A percentile compares a stretch with the other conserved stretches of the same genome.
Evolutionary conservation across 768 basidiomycete species (phyloP).

Genomic region (Suillus occidentalis): DNA sequence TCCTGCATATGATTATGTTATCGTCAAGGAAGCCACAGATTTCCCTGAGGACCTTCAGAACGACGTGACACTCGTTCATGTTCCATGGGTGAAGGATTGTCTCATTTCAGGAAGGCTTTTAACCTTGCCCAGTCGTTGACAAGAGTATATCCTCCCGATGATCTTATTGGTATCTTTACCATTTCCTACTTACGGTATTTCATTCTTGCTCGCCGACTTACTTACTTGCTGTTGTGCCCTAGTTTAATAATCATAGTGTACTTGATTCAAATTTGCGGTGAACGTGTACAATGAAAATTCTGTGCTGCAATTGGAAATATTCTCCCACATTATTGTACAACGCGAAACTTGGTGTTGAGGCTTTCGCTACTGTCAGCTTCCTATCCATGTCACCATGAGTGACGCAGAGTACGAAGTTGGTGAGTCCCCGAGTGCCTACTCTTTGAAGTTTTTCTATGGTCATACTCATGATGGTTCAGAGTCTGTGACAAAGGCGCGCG

Average conservation of each 20-base stretch:
- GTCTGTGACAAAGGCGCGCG: constrained; percentile 51
- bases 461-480: constrained; percentile 36
- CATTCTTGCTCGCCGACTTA: constrained; percentile 4
- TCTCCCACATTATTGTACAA: constrained; percentile 13
- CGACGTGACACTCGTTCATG: constrained; percentile 45
- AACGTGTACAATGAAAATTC: not conserved
- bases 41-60: constrained; percentile 26
- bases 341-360: not conserved
- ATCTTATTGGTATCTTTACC: constrained; percentile 6
- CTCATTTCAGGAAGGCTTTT: constrained; percentile 61
- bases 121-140: constrained; percentile 21
- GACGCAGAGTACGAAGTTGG: constrained; percentile 69
- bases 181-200: constrained; percentile 2
- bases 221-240: constrained; percentile 10
- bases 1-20: constrained; percentile 55
- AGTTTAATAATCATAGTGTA: constrained; percentile 17
- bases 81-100: constrained; percentile 79
- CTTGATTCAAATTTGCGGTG: not conserved
- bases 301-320: constrained; percentile 16
- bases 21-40: constrained; percentile 52
- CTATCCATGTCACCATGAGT: constrained; percentile 29
- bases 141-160: not conserved
- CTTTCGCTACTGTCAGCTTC: not conserved
- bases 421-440: constrained; percentile 32
- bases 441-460: constrained; percentile 6